Conservation (phyloP, 306 rosid genomes). For the Chamaecrista fasciculata region DNA sequence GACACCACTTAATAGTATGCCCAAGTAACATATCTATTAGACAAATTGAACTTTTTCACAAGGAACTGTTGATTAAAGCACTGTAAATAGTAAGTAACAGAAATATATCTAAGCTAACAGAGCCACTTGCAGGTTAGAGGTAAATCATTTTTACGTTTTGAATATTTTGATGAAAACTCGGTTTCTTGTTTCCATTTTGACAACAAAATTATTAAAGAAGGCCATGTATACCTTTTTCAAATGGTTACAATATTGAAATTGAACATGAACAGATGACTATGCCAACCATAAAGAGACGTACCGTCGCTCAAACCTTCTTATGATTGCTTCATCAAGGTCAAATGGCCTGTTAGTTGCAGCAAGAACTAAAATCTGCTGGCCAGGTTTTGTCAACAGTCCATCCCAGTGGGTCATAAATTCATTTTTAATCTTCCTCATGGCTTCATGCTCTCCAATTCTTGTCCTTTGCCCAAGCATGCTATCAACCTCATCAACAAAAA, state of each 20-base stretch:
- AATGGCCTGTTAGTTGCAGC: conserved; percentile 81
- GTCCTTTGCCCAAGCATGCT: conserved; percentile 75
- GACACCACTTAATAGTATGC: too few relatives aligned
- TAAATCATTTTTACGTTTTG: not conserved
- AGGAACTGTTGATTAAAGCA: not conserved
- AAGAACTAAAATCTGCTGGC: conserved; percentile 59
- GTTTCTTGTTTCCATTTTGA: not conserved
- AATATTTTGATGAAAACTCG: conserved; percentile 17
- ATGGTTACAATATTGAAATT: conserved; percentile 1
- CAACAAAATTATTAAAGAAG: not conserved
- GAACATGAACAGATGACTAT: conserved; percentile 8
- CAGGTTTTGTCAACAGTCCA: conserved; percentile 65
- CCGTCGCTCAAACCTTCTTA: conserved; percentile 72
- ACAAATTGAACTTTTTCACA: not conserved
- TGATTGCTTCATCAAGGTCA: conserved; percentile 80
- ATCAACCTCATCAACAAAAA: conserved; percentile 72
- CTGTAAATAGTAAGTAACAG: conserved; percentile 5
- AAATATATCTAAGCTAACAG: not conserved
- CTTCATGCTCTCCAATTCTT: conserved; percentile 70
- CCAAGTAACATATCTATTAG: not conserved
- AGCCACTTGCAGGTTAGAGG: not conserved
- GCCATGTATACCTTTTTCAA: not conserved
- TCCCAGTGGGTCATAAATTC: conserved; percentile 79
- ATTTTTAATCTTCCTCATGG: conserved; percentile 65
- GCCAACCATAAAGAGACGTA: conserved; percentile 27